phyloP scores from a whole-genome alignment of 2,329 filamentous ascomycete species.

The Diaporthe vaccinii region DNA sequence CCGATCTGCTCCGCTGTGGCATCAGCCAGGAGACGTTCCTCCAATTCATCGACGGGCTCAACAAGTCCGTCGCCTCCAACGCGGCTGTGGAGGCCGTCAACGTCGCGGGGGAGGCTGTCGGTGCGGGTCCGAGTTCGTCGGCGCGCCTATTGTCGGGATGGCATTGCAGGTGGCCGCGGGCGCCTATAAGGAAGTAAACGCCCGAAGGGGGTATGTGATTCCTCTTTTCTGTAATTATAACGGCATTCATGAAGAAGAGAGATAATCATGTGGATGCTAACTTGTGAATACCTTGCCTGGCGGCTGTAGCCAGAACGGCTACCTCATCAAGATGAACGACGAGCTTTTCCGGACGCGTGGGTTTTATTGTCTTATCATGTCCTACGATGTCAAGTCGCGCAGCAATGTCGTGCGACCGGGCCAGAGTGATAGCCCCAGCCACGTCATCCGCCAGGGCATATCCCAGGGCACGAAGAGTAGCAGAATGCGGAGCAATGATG shows the following conservation, averaged over 20 bases:
- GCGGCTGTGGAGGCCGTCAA: neutral
- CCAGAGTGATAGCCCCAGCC: constrained; percentile 5
- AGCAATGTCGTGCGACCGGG: neutral
- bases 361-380: neutral
- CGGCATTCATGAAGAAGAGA: neutral
- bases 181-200: neutral
- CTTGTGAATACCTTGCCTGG: neutral
- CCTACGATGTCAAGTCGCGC: neutral
- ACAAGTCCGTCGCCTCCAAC: neutral
- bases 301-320: neutral
- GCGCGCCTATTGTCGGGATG: neutral
- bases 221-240: neutral
- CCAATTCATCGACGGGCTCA: neutral
- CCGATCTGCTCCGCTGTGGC: neutral
- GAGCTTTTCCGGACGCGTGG: neutral
- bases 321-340: neutral
- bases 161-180: neutral
- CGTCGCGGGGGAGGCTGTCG: neutral
- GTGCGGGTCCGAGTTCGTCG: neutral
- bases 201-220: neutral
- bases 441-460: neutral
- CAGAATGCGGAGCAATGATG: neutral
- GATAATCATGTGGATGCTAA: neutral
- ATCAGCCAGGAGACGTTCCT: neutral
- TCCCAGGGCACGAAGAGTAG: neutral